phyloP scores from a whole-genome alignment of 2,329 filamentous ascomycete species.

The Verticillium klebahnii region DNA sequence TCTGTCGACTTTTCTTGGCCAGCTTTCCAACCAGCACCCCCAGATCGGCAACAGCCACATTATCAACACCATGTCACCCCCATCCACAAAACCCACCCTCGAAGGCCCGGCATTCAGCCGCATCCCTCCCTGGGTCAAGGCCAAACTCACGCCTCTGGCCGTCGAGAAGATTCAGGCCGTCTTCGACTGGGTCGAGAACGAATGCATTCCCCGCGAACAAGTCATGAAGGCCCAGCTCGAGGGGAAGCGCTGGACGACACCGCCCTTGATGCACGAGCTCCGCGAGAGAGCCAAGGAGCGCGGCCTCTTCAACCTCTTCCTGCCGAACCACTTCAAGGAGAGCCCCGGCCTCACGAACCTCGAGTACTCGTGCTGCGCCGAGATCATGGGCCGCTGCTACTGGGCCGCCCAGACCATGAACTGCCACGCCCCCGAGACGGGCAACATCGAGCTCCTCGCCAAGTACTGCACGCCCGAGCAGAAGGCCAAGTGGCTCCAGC shows the following conservation, averaged over 20 bases:
- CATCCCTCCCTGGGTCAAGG: slow-evolving; percentile 20
- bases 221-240: slow-evolving; percentile 33
- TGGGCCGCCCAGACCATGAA: slow-evolving; percentile 77
- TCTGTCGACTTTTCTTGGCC: too few relatives aligned
- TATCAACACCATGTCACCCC: neutral
- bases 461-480: slow-evolving; percentile 85
- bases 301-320: slow-evolving; percentile 97
- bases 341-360: slow-evolving; percentile 91
- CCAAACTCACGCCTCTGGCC: slow-evolving; percentile 26
- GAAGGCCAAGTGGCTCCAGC: slow-evolving; percentile 78
- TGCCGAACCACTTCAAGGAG: slow-evolving; percentile 92
- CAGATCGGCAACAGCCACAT: neutral
- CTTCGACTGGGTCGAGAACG: slow-evolving; percentile 35
- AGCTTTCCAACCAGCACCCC: too few relatives aligned
- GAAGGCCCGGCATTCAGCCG: slow-evolving; percentile 21
- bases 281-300: slow-evolving; percentile 67
- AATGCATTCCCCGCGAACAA: slow-evolving; percentile 36
- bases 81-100: slow-evolving; percentile 6
- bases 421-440: slow-evolving; percentile 86
- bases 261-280: slow-evolving; percentile 34
- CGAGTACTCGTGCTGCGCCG: slow-evolving; percentile 98
- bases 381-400: slow-evolving; percentile 83
- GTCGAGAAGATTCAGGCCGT: slow-evolving; percentile 36
- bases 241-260: slow-evolving; percentile 30
- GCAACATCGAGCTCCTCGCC: slow-evolving; percentile 92